Evolutionary conservation across 768 basidiomycete species (phyloP), one percentile per base, ranked within the genome.

Genomic region (Pleurotus tuoliensis): DNA sequence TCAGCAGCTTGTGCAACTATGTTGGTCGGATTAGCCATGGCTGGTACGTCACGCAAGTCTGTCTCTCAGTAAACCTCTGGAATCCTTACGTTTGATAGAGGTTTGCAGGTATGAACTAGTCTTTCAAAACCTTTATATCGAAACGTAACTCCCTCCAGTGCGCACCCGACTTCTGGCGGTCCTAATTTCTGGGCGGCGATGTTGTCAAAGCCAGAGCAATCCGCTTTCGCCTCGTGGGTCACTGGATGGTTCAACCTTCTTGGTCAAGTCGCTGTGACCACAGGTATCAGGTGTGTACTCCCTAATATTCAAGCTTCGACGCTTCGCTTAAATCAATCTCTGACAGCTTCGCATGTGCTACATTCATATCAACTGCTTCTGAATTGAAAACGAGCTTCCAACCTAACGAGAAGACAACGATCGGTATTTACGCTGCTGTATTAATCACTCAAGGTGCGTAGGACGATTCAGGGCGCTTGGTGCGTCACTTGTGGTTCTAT

Each of bases 111-210:
- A 58, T 34, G 30, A 0, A 34, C 12, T 59, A 5, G 25, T 38
- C 44, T 27, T 24, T n/a, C 6, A 34, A 41, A 5, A 13, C 24
- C 4, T 25, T 11, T n/a, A 34, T 20, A 22, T 8, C 30, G 27
- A 5, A 27, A 7, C 18, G 12, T 39, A 6, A 38, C 34, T 16
- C 3, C n/a, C 30, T 47, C 18, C 58, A 87, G 84, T 59, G 84
- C 86, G 2, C 86, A 84, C 71, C 86, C 84, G 4, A 87, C 86
- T 2, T 84, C 82, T 48, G 86, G 88, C 5, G 88, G 88, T 0
- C 88, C 89, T 0, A 89, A 90, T 63, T 89, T 84, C 68, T 90
- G 88, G 89, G 83, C 87, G n/a, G 87, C 88, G 1, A 87, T 89
- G 81, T 69, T 90, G 1, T 82, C 86, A 1, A 72, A 73, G 53